Conservation (phyloP, 2,329 filamentous ascomycete species). For the Nigrospora sphaerica region DNA sequence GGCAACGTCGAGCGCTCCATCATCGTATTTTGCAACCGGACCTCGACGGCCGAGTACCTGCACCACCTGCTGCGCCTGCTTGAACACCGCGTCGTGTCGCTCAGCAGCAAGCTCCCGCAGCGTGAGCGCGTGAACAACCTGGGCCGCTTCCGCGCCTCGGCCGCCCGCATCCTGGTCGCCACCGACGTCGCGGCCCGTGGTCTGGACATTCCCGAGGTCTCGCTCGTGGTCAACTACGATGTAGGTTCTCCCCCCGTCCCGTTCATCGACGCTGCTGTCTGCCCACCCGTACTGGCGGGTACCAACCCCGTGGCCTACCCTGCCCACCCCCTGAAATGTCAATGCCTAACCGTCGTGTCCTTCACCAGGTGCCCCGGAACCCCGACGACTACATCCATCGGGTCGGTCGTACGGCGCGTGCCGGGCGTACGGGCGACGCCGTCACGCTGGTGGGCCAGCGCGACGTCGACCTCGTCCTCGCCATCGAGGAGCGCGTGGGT, state of each 20-base stretch:
- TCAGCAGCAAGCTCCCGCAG: constrained; percentile 84
- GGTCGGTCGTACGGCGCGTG: constrained; percentile 90
- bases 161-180: constrained; percentile 83
- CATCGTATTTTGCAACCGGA: constrained; percentile 94
- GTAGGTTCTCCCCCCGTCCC: constrained; percentile 13
- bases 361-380: constrained; percentile 56
- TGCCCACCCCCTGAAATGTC: no score
- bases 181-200: constrained; percentile 93
- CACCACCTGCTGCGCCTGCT: constrained; percentile 83
- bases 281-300: no score
- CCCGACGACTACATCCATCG: constrained; percentile 97
- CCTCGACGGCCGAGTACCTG: constrained; percentile 78
- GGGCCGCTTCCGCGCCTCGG: constrained; percentile 81
- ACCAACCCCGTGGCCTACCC: no score
- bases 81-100: constrained; percentile 80
- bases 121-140: constrained; percentile 81
- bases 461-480: constrained; percentile 84
- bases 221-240: constrained; percentile 89
- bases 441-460: constrained; percentile 88
- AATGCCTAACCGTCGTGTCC: no score
- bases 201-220: constrained; percentile 90
- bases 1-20: constrained; percentile 67
- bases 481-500: constrained; percentile 80
- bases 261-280: no score
- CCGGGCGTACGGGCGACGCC: constrained; percentile 73